Evolutionary conservation across 2,329 filamentous ascomycete genomes (phyloP), one percentile per base, ranked within the genome.

Genomic region (Chaetothyriales sp.): DNA sequence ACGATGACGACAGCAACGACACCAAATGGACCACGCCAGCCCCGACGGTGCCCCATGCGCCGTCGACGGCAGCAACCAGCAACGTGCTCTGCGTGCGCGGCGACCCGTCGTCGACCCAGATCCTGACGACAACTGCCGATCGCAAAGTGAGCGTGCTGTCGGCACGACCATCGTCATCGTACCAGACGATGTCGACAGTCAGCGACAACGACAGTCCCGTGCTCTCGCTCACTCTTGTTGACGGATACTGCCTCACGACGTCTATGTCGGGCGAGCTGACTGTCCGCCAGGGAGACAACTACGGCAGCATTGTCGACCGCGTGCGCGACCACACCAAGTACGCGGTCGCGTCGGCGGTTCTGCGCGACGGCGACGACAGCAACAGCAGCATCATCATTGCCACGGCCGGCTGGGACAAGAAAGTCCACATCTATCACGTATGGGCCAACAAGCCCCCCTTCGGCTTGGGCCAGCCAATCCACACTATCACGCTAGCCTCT

Each of bases 361-460:
- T 40, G 7, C 33, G 10, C 8, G 8, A 9, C 29, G 8, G 7
- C 29, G 29, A 33, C 29, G 29, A 77, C 19, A 46, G 56, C 8
- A 19, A 40, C 13, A 50, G 48, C 8, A 51, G 44, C 25, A 56
- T 54, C 52, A 53, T 62, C 40, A 52, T 61, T 44, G 78, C 77
- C 4, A 82, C 75, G 10, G 79, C 78, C 3, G 78, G 77, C 19
- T 82, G 79, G 79, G 79, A 82, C 60, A 67, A 71, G 25, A 79
- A 74, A 56, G 65, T 82, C 33, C 63, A 73, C 48, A 60, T 82
- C 44, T 82, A 82, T 63, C 49, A 51, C 29, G 52, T 56, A 19
- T n/a, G 4, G n/a, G n/a, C n/a, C n/a, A n/a, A n/a, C n/a, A n/a
- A n/a, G n/a, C n/a, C n/a, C 60, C 49, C 61, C 56, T 54, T 58